Evolutionary conservation across 345 rosid species (phyloP).

Genomic region (Citrus sp.): DNA sequence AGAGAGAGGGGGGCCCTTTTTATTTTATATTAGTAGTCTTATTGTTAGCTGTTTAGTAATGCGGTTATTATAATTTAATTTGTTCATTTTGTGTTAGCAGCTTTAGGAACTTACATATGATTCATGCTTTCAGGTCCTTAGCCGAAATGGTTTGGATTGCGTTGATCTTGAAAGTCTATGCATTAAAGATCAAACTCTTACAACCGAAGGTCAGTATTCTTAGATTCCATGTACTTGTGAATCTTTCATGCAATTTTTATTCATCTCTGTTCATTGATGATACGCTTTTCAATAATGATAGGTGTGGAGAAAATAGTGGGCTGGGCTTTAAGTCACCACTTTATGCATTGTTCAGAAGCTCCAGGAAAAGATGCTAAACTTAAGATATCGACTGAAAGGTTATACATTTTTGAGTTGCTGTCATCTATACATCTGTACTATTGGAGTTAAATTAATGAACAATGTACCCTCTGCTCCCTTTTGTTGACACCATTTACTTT

Average conservation of each 20-base stretch:
- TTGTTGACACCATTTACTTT: neutral
- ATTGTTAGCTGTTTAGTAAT: neutral
- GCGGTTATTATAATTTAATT: neutral
- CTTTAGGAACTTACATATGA: conserved; percentile 5
- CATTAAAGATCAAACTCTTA: conserved; percentile 79
- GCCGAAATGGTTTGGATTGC: conserved; percentile 66
- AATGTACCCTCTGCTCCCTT: too few species aligned
- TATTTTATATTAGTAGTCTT: neutral
- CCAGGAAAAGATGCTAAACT: conserved; percentile 59
- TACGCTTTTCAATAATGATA: conserved; percentile 17
- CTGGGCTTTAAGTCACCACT: conserved; percentile 84
- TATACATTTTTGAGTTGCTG: neutral
- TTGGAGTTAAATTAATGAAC: neutral
- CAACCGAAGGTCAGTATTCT: conserved; percentile 65
- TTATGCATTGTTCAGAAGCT: conserved; percentile 70
- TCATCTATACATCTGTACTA: neutral
- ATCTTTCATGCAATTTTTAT: neutral
- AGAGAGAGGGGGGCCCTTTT: neutral
- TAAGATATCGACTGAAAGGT: conserved; percentile 77
- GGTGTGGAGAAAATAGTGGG: conserved; percentile 96
- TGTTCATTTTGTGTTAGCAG: neutral
- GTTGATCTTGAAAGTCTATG: conserved; percentile 70
- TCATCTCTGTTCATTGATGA: neutral
- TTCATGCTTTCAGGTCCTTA: conserved; percentile 55
- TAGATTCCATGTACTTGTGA: neutral